phyloP scores from a whole-genome alignment of 805 yeast genomes.

The Clavispora asparagi region DNA sequence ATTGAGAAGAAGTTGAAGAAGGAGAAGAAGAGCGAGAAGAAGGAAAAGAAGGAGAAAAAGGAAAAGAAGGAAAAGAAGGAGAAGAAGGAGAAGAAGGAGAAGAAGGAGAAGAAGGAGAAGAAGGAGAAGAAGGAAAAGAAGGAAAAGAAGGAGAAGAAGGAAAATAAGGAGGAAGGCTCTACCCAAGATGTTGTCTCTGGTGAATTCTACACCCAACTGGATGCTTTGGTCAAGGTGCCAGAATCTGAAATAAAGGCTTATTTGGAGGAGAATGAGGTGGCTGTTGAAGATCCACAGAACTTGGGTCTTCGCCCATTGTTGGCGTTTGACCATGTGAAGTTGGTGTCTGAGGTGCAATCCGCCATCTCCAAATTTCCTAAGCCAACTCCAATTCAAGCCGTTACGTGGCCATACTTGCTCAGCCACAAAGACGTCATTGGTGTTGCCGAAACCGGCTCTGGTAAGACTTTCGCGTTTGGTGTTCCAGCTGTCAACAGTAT shows the following conservation, averaged over 20 bases:
- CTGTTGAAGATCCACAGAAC: conserved; percentile 63
- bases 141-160: conserved; percentile 13
- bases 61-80: conserved; percentile 23
- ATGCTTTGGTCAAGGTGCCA: conserved; percentile 36
- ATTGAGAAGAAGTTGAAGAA: conserved; percentile 23
- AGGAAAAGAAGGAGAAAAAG: too few species aligned
- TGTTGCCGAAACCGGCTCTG: conserved; percentile 98
- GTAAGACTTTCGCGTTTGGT: conserved; percentile 96
- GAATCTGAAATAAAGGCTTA: conserved; percentile 59
- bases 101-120: conserved; percentile 30
- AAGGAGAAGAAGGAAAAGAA: conserved; percentile 13
- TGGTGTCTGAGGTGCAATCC: conserved; percentile 49
- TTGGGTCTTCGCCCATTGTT: conserved; percentile 62
- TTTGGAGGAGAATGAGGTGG: conserved; percentile 66
- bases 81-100: conserved; percentile 36
- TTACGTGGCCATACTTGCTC: conserved; percentile 87
- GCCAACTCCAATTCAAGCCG: conserved; percentile 95
- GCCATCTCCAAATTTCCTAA: conserved; percentile 69
- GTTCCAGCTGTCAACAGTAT: conserved; percentile 89
- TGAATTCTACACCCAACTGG: conserved; percentile 32
- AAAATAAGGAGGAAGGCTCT: conserved; percentile 17
- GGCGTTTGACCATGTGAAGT: conserved; percentile 55
- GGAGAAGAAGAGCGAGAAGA: conserved; percentile 18
- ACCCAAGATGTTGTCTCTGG: conserved; percentile 16
- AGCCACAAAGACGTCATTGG: conserved; percentile 84